Evolutionary conservation across 768 basidiomycete genomes (phyloP).

Genomic region (Amanita molliuscula): DNA sequence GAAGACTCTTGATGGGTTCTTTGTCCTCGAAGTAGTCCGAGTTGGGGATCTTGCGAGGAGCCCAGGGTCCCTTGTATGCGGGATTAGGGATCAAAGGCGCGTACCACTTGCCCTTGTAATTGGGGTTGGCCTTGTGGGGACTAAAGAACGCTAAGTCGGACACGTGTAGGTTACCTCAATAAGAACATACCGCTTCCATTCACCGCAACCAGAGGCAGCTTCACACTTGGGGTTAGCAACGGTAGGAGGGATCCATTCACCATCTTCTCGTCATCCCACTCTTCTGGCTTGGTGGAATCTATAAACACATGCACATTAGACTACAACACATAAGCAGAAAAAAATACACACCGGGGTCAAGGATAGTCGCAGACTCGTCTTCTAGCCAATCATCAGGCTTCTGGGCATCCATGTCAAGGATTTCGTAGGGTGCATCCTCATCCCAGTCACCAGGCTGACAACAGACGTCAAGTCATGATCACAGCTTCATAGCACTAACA

Average conservation of each 20-base stretch:
- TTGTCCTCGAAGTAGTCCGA: conserved; percentile 85
- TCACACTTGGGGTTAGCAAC: conserved; percentile 86
- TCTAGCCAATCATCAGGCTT: conserved; percentile 97
- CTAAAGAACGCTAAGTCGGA: conserved; percentile 23
- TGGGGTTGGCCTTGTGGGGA: conserved; percentile 84
- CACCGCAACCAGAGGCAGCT: conserved; percentile 88
- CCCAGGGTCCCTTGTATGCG: conserved; percentile 93
- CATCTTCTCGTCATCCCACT: conserved; percentile 99
- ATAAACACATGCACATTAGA: conserved; percentile 2
- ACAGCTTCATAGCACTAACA: conserved; percentile 8
- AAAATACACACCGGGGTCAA: conserved; percentile 66
- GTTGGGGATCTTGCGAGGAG: conserved; percentile 85
- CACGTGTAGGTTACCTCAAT: background rate
- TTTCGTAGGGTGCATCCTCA: conserved; percentile 90
- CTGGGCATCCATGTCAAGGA: conserved; percentile 74
- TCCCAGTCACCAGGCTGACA: conserved; percentile 91
- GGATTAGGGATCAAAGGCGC: conserved; percentile 96
- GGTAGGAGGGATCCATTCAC: conserved; percentile 93
- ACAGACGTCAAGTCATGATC: background rate
- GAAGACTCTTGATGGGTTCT: conserved; percentile 69
- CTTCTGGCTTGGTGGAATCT: conserved; percentile 93
- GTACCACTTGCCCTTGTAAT: conserved; percentile 97
- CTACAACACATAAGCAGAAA: background rate
- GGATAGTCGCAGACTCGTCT: conserved; percentile 66
- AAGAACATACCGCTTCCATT: conserved; percentile 67